These are phyloP conservation scores for Tetracladium maxilliforme DNA, from an alignment of 2,329 filamentous ascomycete genomes.

Conservation along the genomic window DNA sequence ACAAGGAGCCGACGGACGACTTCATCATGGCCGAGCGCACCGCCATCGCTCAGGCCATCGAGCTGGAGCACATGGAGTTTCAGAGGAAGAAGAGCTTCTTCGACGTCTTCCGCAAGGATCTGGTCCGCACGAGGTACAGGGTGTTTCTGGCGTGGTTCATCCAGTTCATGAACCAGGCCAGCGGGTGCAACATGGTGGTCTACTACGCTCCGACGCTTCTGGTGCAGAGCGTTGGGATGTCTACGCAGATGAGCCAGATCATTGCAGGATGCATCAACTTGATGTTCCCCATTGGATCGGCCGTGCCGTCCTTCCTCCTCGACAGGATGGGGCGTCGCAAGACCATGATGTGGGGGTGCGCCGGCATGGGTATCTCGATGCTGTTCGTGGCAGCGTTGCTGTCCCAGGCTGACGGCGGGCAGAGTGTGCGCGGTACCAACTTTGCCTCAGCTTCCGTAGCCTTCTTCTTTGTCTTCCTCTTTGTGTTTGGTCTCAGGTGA, in stretches of 20 bases:
- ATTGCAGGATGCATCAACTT: constrained; percentile 20
- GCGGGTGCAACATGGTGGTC: constrained; percentile 29
- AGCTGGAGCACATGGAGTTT: constrained; percentile 16
- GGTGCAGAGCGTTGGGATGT: constrained; percentile 16
- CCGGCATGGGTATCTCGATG: constrained; percentile 18
- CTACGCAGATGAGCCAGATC: constrained; percentile 14
- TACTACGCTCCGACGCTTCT: constrained; percentile 9
- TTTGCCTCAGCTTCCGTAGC: constrained; percentile 14
- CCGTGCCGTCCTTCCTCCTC: constrained; percentile 17
- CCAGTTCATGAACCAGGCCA: constrained; percentile 33
- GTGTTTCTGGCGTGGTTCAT: constrained; percentile 30
- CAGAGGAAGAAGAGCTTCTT: no score
- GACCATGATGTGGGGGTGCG: constrained; percentile 25
- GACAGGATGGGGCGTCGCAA: constrained; percentile 23
- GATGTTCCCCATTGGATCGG: constrained; percentile 21
- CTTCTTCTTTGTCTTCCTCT: constrained; percentile 16
- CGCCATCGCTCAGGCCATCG: constrained; percentile 25
- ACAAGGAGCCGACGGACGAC: constrained; percentile 17
- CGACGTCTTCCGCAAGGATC: constrained; percentile 23
- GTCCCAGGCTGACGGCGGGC: constrained; percentile 4
- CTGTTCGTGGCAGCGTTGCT: constrained; percentile 20
- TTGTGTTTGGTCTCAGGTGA: constrained; percentile 1
- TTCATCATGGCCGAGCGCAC: constrained; percentile 17
- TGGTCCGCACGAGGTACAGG: constrained; percentile 23
- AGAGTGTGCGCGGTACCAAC: constrained; percentile 4